Evolutionary conservation across 2,329 filamentous ascomycete species (phyloP), one percentile per base, ranked within the genome.

Genomic region (Penicillium concentricum): DNA sequence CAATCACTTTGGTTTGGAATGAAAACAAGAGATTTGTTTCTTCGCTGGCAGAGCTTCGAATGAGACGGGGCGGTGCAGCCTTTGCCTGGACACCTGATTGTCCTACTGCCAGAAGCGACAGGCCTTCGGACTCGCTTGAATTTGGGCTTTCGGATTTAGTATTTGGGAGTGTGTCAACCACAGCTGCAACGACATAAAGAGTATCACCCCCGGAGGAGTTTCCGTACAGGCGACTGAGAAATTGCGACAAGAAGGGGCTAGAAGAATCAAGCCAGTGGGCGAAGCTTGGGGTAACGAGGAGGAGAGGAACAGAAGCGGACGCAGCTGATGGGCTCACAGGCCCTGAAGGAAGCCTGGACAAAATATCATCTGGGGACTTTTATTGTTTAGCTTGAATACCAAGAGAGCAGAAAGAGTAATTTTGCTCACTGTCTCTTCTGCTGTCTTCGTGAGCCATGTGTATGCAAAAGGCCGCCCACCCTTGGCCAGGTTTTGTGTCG

Each of bases 261-360:
- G 66, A 54, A n/a, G 69, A 53, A 47, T 74, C 69, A 42, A 72
- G 63, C 73, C 73, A 76, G 48, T 67, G 63, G 7, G 74, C 72
- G 49, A 76, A 75, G 10, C 63, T 61, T 2, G 74, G 72, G 1
- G 74, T 77, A 38, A 70, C 68, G 46, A 77, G 67, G 22, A 77
- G 54, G 37, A 77, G 43, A 16, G 72, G 72, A 9, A 71, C 61
- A 53, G 65, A 61, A 30, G 57, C 54, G 39, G 59, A 35, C 20
- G 55, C 54, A 45, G 57, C 39, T 9, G 63, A 32, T 5, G 58
- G 61, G 15, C 51, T 43, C 28, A 35, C 30, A 24, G 63, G 60
- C 22, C 57, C 54, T 15, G 65, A 48, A 44, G 67, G 67, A 35
- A 69, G 50, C 51, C 60, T 68, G 7, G 67, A 64, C 44, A 74